A percentile compares a stretch with the other conserved stretches of the same genome.
Evolutionary conservation across 2,329 filamentous ascomycete species (phyloP).

Genomic region (Paramyrothecium roridum): DNA sequence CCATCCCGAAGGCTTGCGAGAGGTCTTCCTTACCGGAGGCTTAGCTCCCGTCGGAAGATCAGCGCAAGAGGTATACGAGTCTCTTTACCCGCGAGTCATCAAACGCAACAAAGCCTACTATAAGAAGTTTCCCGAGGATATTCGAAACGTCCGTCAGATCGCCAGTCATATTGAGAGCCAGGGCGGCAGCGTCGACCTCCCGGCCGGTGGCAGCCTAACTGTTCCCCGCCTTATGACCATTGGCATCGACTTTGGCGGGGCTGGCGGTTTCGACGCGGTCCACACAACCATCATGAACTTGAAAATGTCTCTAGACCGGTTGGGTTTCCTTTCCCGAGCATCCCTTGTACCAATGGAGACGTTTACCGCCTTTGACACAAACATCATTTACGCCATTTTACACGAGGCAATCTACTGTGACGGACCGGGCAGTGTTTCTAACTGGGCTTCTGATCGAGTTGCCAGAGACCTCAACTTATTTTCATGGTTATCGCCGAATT

Average conservation of each 20-base stretch:
- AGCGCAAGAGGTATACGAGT: slow-evolving; percentile 72
- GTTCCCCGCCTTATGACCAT: slow-evolving; percentile 72
- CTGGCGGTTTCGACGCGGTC: slow-evolving; percentile 71
- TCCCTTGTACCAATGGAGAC: slow-evolving; percentile 68
- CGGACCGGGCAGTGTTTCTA: slow-evolving; percentile 56
- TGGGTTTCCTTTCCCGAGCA: slow-evolving; percentile 69
- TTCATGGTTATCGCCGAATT: slow-evolving; percentile 42
- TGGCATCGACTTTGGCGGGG: slow-evolving; percentile 74
- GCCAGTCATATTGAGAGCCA: slow-evolving; percentile 61
- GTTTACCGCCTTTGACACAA: slow-evolving; percentile 67
- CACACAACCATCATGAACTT: slow-evolving; percentile 71
- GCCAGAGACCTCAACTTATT: slow-evolving; percentile 46
- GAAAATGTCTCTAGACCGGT: slow-evolving; percentile 69
- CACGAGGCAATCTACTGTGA: slow-evolving; percentile 89
- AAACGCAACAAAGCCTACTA: slow-evolving; percentile 79
- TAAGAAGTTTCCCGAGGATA: slow-evolving; percentile 79
- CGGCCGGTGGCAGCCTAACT: slow-evolving; percentile 71
- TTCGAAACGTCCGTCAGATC: slow-evolving; percentile 63
- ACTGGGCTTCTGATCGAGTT: slow-evolving; percentile 72
- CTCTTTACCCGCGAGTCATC: slow-evolving; percentile 67
- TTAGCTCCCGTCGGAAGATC: slow-evolving; percentile 71
- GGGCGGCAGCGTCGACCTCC: slow-evolving; percentile 56
- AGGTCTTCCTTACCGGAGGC: slow-evolving; percentile 83
- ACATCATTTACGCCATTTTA: slow-evolving; percentile 79
- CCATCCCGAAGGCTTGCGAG: slow-evolving; percentile 72